phyloP scores from a whole-genome alignment of 2,329 filamentous ascomycete genomes.

The Xylaria sp. region DNA sequence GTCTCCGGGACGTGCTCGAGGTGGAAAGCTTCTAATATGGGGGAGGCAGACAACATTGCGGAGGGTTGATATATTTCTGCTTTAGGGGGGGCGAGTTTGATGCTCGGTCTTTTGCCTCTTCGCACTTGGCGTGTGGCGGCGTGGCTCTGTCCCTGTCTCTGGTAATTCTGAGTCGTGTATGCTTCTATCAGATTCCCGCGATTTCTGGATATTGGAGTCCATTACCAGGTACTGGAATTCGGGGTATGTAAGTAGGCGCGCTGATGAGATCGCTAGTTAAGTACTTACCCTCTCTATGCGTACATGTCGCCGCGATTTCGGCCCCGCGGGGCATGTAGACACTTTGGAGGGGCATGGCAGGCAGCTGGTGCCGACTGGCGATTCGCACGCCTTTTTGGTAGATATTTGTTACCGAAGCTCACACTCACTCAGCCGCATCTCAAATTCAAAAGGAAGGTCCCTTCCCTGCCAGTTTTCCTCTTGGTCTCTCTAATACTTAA shows the following conservation, averaged over 20 bases:
- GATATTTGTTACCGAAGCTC: too few species aligned
- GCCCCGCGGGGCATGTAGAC: slow-evolving; percentile 28
- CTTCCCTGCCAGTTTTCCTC: too few species aligned
- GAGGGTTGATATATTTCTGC: neutral
- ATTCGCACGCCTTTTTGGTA: neutral
- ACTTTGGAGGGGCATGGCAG: slow-evolving; percentile 42
- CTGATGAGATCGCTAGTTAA: neutral
- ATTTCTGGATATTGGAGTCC: neutral
- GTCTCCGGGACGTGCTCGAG: slow-evolving; percentile 80
- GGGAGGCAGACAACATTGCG: slow-evolving; percentile 15
- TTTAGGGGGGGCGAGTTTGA: neutral
- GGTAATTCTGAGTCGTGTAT: neutral
- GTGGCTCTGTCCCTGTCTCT: neutral
- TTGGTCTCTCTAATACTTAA: too few species aligned
- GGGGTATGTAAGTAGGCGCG: neutral
- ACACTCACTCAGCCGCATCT: neutral
- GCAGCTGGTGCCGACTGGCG: slow-evolving; percentile 39
- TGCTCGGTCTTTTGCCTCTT: slow-evolving; percentile 35
- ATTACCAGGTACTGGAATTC: slow-evolving; percentile 15
- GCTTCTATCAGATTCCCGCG: neutral
- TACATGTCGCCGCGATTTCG: slow-evolving; percentile 5
- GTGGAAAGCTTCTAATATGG: slow-evolving; percentile 69
- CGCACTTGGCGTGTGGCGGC: neutral
- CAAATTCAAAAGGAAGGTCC: too few species aligned
- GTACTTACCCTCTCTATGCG: neutral